Conservation (phyloP, 1,139 yeast species). For the Ogataea hybrid region DNA sequence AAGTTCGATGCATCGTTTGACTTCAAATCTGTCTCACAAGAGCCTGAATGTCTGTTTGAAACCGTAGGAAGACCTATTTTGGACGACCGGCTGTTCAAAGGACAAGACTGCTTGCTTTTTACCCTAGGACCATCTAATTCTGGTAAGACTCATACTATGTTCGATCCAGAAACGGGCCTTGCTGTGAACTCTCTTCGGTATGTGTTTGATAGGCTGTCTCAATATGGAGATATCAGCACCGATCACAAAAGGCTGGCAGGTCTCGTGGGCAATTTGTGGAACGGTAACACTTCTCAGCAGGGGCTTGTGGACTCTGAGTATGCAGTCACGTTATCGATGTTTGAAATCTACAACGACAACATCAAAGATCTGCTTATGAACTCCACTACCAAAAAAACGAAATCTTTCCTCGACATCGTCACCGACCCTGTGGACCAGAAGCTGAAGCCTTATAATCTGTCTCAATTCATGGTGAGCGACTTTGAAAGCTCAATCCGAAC, state of each 20-base stretch:
- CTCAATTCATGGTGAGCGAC: constrained; percentile 33
- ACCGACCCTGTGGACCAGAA: constrained; percentile 36
- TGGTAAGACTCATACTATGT: constrained; percentile 41
- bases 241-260: constrained; percentile 5
- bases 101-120: constrained; percentile 42
- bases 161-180: constrained; percentile 24
- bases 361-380: constrained; percentile 39
- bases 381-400: constrained; percentile 20
- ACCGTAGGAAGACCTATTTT: constrained; percentile 23
- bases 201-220: constrained; percentile 18
- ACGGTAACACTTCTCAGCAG: constrained; percentile 1
- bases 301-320: constrained; percentile 23
- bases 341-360: constrained; percentile 41
- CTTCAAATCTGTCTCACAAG: constrained; percentile 24
- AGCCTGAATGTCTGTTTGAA: constrained; percentile 9
- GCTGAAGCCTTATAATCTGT: constrained; percentile 36
- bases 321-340: constrained; percentile 39
- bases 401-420: constrained; percentile 25
- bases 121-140: constrained; percentile 52
- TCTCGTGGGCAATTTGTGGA: constrained; percentile 15
- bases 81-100: constrained; percentile 26
- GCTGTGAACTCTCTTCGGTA: constrained; percentile 18
- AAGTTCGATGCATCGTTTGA: constrained; percentile 27
- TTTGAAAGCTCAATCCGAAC: constrained; percentile 28
- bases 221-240: constrained; percentile 6